Evolutionary conservation across 371 early-diverging fungal genomes (phyloP).

Genomic region (Smittium culicis): DNA sequence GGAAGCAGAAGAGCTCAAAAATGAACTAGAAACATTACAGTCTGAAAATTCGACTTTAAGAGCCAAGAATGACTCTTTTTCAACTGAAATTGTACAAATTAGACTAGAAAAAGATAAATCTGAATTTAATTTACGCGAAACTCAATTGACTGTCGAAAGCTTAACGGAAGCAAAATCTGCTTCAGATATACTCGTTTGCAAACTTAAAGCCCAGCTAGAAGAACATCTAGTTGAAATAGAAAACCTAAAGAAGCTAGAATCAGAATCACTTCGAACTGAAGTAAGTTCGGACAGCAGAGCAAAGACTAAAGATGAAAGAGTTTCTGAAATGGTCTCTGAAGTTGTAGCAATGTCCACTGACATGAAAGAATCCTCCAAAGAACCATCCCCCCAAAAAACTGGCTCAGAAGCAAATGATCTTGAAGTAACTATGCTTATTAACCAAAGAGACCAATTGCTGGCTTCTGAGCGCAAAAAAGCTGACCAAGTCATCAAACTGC

Average conservation of each 20-base stretch:
- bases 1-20: background rate
- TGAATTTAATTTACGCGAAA: background rate
- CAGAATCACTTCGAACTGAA: background rate
- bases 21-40: background rate
- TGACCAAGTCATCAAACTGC: conserved; percentile 37
- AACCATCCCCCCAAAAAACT: no score
- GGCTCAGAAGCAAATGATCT: no score
- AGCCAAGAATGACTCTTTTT: background rate
- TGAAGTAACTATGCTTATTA: background rate
- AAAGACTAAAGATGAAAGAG: background rate
- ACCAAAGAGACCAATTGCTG: conserved; percentile 19
- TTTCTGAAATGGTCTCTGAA: background rate
- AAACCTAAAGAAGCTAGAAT: background rate
- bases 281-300: background rate
- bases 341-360: background rate
- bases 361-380: no score
- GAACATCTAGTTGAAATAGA: background rate
- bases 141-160: background rate
- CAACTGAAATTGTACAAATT: no score
- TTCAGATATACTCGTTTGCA: background rate
- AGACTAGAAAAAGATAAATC: no score
- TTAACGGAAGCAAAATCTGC: background rate
- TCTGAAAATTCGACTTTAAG: background rate
- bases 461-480: conserved; percentile 29
- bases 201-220: background rate